phyloP scores from a whole-genome alignment of 148 eudicot genomes.

The Chenopodium album region DNA sequence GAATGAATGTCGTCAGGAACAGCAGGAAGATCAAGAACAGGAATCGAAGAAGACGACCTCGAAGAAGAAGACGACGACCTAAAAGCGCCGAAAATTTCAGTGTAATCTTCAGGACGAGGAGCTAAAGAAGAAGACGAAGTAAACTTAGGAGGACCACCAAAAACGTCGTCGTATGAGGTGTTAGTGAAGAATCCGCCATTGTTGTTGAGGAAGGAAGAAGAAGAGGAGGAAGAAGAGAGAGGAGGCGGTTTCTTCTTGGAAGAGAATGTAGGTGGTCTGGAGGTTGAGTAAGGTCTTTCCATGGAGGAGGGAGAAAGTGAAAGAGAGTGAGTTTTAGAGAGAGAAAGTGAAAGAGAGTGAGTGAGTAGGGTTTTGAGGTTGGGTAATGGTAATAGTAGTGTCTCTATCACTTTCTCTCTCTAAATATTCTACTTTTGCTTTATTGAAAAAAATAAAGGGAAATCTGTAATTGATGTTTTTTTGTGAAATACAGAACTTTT shows the following conservation, averaged over 20 bases:
- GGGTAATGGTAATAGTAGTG: too few species aligned
- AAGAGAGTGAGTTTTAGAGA: not conserved
- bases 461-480: not conserved
- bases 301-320: conserved; percentile 15
- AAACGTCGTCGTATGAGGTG: conserved; percentile 76
- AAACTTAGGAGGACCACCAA: conserved; percentile 61
- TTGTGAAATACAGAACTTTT: conserved; percentile 12
- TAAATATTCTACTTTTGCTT: not conserved
- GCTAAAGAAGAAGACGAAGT: conserved; percentile 43
- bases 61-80: conserved; percentile 40
- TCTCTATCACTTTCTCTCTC: not conserved
- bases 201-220: conserved; percentile 12
- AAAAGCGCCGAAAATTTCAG: conserved; percentile 77
- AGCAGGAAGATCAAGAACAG: conserved; percentile 79
- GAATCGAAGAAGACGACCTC: conserved; percentile 57
- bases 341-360: not conserved
- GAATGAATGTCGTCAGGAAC: conserved; percentile 29
- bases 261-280: conserved; percentile 35
- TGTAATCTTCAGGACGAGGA: conserved; percentile 75
- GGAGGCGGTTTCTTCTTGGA: conserved; percentile 29
- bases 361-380: too few species aligned
- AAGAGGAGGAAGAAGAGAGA: not conserved
- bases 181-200: conserved; percentile 40
- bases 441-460: not conserved
- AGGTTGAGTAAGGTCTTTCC: conserved; percentile 51